Conservation (phyloP, 768 basidiomycete genomes). For the Butyriboletus loyo region DNA sequence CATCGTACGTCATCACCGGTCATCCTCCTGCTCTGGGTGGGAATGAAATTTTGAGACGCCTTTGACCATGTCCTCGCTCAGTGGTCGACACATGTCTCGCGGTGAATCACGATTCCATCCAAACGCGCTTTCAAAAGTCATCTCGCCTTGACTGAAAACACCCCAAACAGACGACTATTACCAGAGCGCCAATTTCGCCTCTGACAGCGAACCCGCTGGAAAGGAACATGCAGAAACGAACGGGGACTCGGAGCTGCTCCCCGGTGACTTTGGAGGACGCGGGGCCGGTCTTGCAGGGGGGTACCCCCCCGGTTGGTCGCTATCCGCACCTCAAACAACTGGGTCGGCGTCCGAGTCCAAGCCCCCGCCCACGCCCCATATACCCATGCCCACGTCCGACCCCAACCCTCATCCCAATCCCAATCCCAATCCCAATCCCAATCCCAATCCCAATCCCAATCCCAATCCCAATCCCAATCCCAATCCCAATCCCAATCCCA, state of each 20-base stretch:
- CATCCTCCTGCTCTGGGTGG: too few species aligned
- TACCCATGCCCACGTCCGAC: background rate
- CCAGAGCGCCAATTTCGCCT: background rate
- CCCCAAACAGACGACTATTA: constrained; percentile 9
- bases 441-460: background rate
- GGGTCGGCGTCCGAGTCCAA: background rate
- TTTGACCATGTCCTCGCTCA: constrained; percentile 1
- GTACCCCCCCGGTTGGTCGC: background rate
- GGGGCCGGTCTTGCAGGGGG: constrained; percentile 2
- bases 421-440: background rate
- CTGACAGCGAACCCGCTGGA: background rate
- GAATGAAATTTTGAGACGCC: too few species aligned
- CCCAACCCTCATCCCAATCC: background rate
- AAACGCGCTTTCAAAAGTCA: too few species aligned
- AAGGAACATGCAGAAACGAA: too few species aligned
- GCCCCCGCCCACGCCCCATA: too few species aligned
- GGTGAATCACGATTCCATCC: background rate
- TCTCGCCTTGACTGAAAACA: too few species aligned
- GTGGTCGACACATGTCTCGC: constrained; percentile 7
- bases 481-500: background rate
- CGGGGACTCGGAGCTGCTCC: background rate
- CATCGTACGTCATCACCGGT: background rate
- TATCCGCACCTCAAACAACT: background rate
- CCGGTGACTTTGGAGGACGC: constrained; percentile 4
- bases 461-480: background rate